phyloP scores from a whole-genome alignment of 2,329 filamentous ascomycete genomes.

The Colletotrichum orbiculare region DNA sequence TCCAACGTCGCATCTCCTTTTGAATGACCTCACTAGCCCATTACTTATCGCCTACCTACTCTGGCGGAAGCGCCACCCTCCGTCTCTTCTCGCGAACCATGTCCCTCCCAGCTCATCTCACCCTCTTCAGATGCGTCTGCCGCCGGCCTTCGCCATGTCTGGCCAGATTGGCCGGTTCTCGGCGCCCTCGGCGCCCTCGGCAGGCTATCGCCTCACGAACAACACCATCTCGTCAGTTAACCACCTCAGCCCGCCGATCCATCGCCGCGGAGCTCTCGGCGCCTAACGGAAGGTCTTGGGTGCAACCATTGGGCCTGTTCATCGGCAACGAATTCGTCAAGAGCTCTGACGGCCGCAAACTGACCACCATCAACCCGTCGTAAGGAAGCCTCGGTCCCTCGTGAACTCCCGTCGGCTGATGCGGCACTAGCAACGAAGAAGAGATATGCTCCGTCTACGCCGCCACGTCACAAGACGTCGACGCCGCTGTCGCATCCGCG shows the following conservation, averaged over 20 bases:
- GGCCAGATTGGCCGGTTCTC: conserved; percentile 18
- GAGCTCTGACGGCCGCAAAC: conserved; percentile 71
- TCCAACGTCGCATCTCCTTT: too few species aligned
- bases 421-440: conserved; percentile 60
- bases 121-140: conserved; percentile 18
- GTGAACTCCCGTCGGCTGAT: not conserved
- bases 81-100: conserved; percentile 27
- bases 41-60: not conserved
- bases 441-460: conserved; percentile 79
- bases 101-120: not conserved
- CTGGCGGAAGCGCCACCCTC: not conserved
- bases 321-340: conserved; percentile 85
- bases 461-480: conserved; percentile 73
- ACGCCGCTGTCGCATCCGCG: conserved; percentile 76
- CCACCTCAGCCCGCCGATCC: conserved; percentile 38
- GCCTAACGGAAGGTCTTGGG: conserved; percentile 79
- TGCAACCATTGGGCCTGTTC: conserved; percentile 81
- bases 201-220: not conserved
- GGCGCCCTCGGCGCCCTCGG: conserved; percentile 1
- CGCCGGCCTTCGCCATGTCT: conserved; percentile 6
- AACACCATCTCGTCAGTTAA: conserved; percentile 1
- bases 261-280: conserved; percentile 71
- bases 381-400: conserved; percentile 49
- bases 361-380: conserved; percentile 77
- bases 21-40: not conserved